Conservation (phyloP, 148 eudicot genomes). For the Selenicereus undatus region DNA sequence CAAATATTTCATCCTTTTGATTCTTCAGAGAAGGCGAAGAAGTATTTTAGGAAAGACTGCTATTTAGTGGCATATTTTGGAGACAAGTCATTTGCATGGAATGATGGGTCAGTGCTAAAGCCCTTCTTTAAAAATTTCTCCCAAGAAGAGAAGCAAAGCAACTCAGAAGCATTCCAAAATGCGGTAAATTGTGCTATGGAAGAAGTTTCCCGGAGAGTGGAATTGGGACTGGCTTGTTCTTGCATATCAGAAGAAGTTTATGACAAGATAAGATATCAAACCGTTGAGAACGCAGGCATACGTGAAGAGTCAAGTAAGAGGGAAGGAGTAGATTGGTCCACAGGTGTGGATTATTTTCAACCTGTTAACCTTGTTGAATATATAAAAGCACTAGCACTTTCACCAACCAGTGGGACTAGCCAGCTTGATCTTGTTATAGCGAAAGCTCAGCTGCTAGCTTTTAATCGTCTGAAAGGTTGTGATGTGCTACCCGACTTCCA, state of each 20-base stretch:
- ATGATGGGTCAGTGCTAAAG: constrained; percentile 61
- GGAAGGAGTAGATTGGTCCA: constrained; percentile 47
- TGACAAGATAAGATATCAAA: constrained; percentile 54
- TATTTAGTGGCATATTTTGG: constrained; percentile 93
- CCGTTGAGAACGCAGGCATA: constrained; percentile 70
- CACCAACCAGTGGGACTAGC: constrained; percentile 45
- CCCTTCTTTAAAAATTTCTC: constrained; percentile 72
- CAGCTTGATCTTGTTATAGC: constrained; percentile 59
- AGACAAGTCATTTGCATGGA: constrained; percentile 88
- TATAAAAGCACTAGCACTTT: constrained; percentile 55
- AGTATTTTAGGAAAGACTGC: constrained; percentile 64
- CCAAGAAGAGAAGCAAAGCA: constrained; percentile 71
- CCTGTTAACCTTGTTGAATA: constrained; percentile 59
- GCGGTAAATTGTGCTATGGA: constrained; percentile 76
- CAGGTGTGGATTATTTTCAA: constrained; percentile 43
- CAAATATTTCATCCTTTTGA: constrained; percentile 79
- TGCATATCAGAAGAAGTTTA: constrained; percentile 54
- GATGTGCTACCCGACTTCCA: constrained; percentile 46
- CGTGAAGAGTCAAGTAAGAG: constrained; percentile 53
- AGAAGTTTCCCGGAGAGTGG: constrained; percentile 76
- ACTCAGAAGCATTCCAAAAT: constrained; percentile 64
- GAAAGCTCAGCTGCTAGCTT: constrained; percentile 72
- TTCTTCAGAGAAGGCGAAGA: constrained; percentile 87
- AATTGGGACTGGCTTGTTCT: constrained; percentile 77
- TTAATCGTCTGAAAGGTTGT: constrained; percentile 52